Evolutionary conservation across 768 basidiomycete species (phyloP).

Genomic region (Lentinula boryana): DNA sequence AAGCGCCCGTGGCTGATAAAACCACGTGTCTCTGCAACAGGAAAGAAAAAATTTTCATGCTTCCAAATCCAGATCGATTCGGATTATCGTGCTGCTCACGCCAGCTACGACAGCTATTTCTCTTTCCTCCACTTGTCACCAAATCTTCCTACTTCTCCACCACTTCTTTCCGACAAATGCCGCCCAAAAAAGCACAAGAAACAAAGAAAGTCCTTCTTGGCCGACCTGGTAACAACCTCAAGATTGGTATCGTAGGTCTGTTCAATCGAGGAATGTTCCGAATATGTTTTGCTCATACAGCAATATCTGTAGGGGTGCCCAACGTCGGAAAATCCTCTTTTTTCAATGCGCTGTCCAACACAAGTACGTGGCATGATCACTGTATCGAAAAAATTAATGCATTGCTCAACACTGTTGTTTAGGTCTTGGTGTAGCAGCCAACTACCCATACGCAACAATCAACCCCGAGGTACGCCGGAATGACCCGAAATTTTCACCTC

Average conservation of each 20-base stretch:
- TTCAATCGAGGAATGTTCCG: constrained; percentile 20
- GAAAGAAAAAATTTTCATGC: background rate
- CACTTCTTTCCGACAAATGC: constrained; percentile 57
- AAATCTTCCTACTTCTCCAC: constrained; percentile 26
- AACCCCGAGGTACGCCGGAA: constrained; percentile 60
- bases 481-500: background rate
- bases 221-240: constrained; percentile 92
- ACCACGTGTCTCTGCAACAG: background rate
- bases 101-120: background rate
- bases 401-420: constrained; percentile 4
- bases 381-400: background rate
- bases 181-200: constrained; percentile 78
- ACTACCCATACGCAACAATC: constrained; percentile 95
- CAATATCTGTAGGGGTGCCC: constrained; percentile 58
- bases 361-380: constrained; percentile 44
- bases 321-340: constrained; percentile 99
- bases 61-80: background rate
- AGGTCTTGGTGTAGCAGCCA: constrained; percentile 93
- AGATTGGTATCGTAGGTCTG: constrained; percentile 98
- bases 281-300: constrained; percentile 15
- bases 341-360: constrained; percentile 93
- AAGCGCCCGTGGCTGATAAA: background rate
- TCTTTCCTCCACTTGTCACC: background rate
- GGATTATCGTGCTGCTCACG: background rate
- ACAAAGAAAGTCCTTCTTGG: constrained; percentile 90